A percentile compares a stretch with the other conserved stretches of the same genome.
Conservation (phyloP, 83 land plant genomes). For the Thuja plicata region DNA sequence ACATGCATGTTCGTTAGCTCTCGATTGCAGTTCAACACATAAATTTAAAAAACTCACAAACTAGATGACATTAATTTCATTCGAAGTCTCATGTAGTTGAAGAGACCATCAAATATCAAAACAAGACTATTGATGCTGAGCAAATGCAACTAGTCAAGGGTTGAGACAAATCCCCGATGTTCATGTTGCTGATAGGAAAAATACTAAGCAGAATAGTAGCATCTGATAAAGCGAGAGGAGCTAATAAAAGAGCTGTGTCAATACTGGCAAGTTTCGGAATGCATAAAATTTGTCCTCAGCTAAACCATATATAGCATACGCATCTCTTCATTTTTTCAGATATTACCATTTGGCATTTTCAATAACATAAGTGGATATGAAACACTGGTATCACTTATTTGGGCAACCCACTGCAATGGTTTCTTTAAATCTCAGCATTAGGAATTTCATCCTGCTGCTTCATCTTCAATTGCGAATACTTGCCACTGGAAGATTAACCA, state of each 20-base stretch:
- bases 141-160: neutral
- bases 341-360: neutral
- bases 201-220: neutral
- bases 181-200: neutral
- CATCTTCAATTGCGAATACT: neutral
- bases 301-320: neutral
- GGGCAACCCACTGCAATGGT: neutral
- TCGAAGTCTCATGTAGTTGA: neutral
- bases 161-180: neutral
- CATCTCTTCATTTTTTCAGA: neutral
- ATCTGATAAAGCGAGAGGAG: neutral
- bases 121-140: neutral
- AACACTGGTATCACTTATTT: neutral
- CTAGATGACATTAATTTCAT: neutral
- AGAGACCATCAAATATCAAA: constrained; percentile 1
- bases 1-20: neutral
- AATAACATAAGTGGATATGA: neutral
- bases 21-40: neutral
- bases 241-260: neutral
- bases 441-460: neutral
- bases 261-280: neutral
- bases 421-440: neutral
- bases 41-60: neutral
- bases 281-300: neutral
- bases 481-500: neutral